These are phyloP conservation scores for Ettlia oleoabundans DNA, from an alignment of 139 green algal species.

Conservation along the genomic window DNA sequence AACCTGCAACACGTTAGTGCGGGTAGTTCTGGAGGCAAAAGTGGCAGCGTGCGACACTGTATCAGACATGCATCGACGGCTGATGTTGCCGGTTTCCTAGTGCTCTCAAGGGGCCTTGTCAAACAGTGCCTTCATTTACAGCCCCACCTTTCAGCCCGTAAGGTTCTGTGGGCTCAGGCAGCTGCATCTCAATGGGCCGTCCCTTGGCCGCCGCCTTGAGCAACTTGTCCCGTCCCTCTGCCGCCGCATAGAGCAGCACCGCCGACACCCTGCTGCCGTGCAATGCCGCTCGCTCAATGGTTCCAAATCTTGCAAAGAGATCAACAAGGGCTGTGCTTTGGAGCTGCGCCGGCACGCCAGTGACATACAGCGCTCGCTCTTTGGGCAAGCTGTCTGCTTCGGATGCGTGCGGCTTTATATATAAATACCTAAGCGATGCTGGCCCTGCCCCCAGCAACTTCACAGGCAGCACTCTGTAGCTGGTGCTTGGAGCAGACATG, in stretches of 20 bases:
- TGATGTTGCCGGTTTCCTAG: too few relatives aligned
- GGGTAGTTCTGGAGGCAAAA: not conserved
- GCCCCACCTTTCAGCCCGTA: slow-evolving; percentile 62
- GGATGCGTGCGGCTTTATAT: slow-evolving; percentile 31
- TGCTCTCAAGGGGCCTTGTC: too few relatives aligned
- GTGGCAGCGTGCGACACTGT: not conserved
- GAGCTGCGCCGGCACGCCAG: slow-evolving; percentile 55
- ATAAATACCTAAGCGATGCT: slow-evolving; percentile 30
- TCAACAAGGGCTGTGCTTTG: slow-evolving; percentile 49
- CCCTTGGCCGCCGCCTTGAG: slow-evolving; percentile 36
- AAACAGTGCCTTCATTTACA: too few relatives aligned
- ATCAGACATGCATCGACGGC: not conserved
- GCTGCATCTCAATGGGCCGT: slow-evolving; percentile 24
- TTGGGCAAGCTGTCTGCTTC: slow-evolving; percentile 20
- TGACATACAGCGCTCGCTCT: slow-evolving; percentile 55
- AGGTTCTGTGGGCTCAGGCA: slow-evolving; percentile 22
- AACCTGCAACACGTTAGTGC: slow-evolving; percentile 58
- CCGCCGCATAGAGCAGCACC: slow-evolving; percentile 59
- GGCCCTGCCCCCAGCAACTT: not conserved
- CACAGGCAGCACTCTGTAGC: slow-evolving; percentile 17
- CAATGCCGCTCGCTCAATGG: slow-evolving; percentile 58
- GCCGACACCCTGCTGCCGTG: slow-evolving; percentile 64
- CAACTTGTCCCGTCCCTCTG: slow-evolving; percentile 9
- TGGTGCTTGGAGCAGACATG: not conserved
- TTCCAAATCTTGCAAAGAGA: slow-evolving; percentile 68